Conservation (phyloP, 164 flowering plant species). For the Protea cynaroides region DNA sequence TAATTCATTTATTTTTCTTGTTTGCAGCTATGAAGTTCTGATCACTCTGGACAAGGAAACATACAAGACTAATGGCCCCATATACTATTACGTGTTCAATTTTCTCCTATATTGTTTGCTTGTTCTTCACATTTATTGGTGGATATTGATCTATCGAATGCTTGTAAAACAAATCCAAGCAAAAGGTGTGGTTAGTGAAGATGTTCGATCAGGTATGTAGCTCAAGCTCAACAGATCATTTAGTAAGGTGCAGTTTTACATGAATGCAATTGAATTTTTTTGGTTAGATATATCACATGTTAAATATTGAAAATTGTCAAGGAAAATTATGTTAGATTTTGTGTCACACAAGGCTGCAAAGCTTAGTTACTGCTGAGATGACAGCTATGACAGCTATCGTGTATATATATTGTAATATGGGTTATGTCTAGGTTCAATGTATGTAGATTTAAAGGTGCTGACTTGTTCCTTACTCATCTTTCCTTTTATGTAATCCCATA, state of each 20-base stretch:
- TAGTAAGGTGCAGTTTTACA: background rate
- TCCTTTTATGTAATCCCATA: no score
- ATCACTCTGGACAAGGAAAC: slow-evolving; percentile 55
- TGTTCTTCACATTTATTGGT: slow-evolving; percentile 90
- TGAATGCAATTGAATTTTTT: background rate
- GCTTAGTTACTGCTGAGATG: no score
- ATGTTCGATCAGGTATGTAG: slow-evolving; percentile 85
- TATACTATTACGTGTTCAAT: slow-evolving; percentile 81
- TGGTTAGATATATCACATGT: no score
- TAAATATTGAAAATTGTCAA: no score
- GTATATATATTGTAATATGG: no score
- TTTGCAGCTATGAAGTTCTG: slow-evolving; percentile 79
- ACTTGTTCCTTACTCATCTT: no score
- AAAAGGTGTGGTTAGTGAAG: slow-evolving; percentile 80
- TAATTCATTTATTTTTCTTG: background rate
- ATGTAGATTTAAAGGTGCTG: no score
- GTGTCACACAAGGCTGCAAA: no score
- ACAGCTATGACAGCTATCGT: no score
- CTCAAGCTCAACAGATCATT: background rate
- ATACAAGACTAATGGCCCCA: slow-evolving; percentile 63
- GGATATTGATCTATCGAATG: slow-evolving; percentile 84
- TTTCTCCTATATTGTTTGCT: slow-evolving; percentile 76
- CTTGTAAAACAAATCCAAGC: slow-evolving; percentile 81
- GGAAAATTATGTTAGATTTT: no score
- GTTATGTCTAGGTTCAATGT: no score